Conservation (phyloP, 345 rosid genomes). For the Eutrema japonicum region DNA sequence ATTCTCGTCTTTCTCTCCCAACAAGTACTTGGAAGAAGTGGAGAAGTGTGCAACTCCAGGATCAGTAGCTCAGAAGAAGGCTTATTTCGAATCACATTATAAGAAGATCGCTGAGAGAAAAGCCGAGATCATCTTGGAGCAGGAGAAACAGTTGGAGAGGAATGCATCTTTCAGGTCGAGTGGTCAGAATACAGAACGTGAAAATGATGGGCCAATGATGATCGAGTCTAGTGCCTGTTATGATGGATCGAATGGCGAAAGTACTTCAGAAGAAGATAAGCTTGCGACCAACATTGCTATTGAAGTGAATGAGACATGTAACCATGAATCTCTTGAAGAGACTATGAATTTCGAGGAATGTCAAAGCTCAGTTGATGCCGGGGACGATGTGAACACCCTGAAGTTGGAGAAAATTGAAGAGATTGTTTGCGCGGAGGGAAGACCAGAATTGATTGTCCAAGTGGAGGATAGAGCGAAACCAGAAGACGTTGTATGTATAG, state of each 20-base stretch:
- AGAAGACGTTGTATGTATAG: constrained; percentile 17
- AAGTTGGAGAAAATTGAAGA: constrained; percentile 47
- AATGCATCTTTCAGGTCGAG: constrained; percentile 34
- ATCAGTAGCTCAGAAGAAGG: constrained; percentile 91
- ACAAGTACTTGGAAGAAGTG: constrained; percentile 94
- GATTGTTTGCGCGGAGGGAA: constrained; percentile 18
- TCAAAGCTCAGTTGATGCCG: constrained; percentile 45
- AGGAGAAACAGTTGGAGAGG: constrained; percentile 58
- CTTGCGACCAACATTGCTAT: constrained; percentile 39
- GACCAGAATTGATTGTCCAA: constrained; percentile 9
- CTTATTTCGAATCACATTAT: constrained; percentile 98
- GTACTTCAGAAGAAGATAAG: constrained; percentile 42
- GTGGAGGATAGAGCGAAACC: constrained; percentile 37
- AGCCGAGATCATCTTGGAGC: constrained; percentile 61
- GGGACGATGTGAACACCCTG: constrained; percentile 15
- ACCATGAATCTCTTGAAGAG: constrained; percentile 46
- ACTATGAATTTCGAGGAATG: constrained; percentile 35
- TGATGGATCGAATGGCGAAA: constrained; percentile 30
- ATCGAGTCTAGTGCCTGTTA: constrained; percentile 34
- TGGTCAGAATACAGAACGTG: constrained; percentile 21
- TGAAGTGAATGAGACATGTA: constrained; percentile 38
- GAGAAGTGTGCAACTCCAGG: constrained; percentile 94
- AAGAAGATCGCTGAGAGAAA: constrained; percentile 81
- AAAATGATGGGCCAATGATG: constrained; percentile 22
- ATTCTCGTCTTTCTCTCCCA: constrained; percentile 84